A percentile compares a stretch with the other conserved stretches of the same genome.
Conservation (phyloP, 1,139 yeast genomes). For the Fermentozyma sake region DNA sequence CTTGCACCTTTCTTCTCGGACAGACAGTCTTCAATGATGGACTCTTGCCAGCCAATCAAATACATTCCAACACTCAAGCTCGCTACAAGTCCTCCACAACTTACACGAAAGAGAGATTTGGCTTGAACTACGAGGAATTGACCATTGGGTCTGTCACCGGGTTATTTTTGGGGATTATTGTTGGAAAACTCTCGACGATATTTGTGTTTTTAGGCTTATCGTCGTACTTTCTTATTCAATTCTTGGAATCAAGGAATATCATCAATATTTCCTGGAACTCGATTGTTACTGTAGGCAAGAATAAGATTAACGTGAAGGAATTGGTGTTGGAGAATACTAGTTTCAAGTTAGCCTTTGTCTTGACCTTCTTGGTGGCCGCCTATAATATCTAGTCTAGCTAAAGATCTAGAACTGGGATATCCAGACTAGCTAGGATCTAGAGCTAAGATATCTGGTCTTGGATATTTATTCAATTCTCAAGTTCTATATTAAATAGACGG, state of each 20-base stretch:
- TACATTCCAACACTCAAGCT: conserved; percentile 1
- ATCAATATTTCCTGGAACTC: conserved; percentile 48
- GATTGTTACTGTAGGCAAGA: conserved; percentile 41
- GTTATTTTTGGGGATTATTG: conserved; percentile 53
- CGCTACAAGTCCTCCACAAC: too few relatives aligned
- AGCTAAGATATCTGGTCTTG: background rate
- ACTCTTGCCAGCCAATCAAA: conserved; percentile 2
- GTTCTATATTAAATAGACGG: too few relatives aligned
- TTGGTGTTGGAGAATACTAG: conserved; percentile 60
- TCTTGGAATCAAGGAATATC: conserved; percentile 55
- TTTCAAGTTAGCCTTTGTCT: conserved; percentile 57
- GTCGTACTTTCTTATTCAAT: conserved; percentile 50
- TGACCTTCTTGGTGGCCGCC: conserved; percentile 63
- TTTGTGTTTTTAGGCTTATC: conserved; percentile 51
- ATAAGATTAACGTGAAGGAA: conserved; percentile 44
- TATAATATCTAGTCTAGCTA: conserved; percentile 36
- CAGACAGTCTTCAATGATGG: conserved; percentile 7
- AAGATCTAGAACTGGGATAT: background rate
- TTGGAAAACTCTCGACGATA: conserved; percentile 62
- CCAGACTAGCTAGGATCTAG: background rate
- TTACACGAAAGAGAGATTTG: conserved; percentile 4
- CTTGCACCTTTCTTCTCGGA: background rate
- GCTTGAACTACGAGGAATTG: conserved; percentile 57
- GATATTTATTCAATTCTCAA: too few relatives aligned
- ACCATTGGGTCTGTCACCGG: conserved; percentile 69